phyloP scores from a whole-genome alignment of 1,284 basidiomycete genomes.

The Ceratobasidium sp. region DNA sequence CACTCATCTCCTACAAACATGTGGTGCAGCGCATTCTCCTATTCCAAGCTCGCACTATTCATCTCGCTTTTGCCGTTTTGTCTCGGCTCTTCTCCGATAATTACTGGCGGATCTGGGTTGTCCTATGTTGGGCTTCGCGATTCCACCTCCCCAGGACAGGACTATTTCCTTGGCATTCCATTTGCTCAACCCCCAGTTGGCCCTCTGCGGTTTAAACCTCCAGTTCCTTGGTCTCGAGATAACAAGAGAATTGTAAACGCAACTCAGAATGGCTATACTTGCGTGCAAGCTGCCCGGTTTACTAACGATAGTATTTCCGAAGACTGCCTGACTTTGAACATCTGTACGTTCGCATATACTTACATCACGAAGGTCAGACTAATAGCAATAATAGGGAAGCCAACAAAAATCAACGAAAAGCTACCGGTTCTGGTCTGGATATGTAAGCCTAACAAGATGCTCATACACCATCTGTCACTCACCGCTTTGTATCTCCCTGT shows the following conservation, averaged over 20 bases:
- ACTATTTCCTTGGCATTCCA: conserved; percentile 47
- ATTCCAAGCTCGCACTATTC: no score
- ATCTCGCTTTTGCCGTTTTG: no score
- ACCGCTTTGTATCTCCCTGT: conserved; percentile 13
- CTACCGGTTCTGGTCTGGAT: conserved; percentile 60
- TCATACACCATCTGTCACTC: neutral
- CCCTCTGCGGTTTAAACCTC: conserved; percentile 61
- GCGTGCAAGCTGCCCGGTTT: conserved; percentile 17
- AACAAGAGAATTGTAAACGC: conserved; percentile 39
- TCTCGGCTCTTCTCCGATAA: no score
- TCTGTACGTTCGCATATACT: conserved; percentile 52
- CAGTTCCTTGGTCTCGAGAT: conserved; percentile 64
- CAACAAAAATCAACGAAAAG: conserved; percentile 22
- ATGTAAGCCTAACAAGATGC: conserved; percentile 36
- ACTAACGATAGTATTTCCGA: conserved; percentile 53
- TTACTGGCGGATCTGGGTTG: no score
- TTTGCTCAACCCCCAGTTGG: conserved; percentile 46
- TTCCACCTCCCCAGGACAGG: neutral
- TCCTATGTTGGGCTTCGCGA: conserved; percentile 49
- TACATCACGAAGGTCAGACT: conserved; percentile 49
- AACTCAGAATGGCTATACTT: conserved; percentile 28
- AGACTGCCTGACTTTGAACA: conserved; percentile 61
- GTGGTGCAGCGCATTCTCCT: no score
- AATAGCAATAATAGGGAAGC: conserved; percentile 33
- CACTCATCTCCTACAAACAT: no score